A percentile compares a stretch with the other conserved stretches of the same genome.
Conservation (phyloP, 495 filamentous ascomycete genomes). For the Penicillium nucicola region DNA sequence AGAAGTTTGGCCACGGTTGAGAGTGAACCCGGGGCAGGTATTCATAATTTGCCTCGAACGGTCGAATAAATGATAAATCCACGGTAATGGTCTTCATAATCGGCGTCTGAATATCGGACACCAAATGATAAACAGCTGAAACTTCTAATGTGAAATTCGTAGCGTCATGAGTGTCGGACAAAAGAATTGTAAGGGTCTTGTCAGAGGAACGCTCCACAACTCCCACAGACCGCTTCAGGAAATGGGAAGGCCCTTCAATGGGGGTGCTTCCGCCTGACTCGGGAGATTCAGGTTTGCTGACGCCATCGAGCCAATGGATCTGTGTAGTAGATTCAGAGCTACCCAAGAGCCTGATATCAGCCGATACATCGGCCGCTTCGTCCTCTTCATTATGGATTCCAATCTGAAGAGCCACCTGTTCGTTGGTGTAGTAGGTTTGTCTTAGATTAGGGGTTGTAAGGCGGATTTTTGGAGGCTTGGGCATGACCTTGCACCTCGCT, state of each 20-base stretch:
- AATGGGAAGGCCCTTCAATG: conserved; percentile 31
- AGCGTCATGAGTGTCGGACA: conserved; percentile 44
- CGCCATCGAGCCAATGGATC: conserved; percentile 44
- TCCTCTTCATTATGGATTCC: conserved; percentile 81
- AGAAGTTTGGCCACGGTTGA: conserved; percentile 82
- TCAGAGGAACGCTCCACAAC: conserved; percentile 48
- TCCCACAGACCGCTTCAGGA: conserved; percentile 34
- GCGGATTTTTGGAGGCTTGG: conserved; percentile 89
- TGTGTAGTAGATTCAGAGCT: conserved; percentile 49
- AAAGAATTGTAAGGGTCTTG: conserved; percentile 28
- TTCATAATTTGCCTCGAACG: conserved; percentile 87
- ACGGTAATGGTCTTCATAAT: conserved; percentile 68
- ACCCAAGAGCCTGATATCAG: conserved; percentile 67
- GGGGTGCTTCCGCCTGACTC: conserved; percentile 26
- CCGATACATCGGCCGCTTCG: conserved; percentile 64
- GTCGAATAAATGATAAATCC: conserved; percentile 68
- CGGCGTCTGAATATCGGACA: conserved; percentile 78
- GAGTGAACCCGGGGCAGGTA: conserved; percentile 73
- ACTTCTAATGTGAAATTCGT: conserved; percentile 68
- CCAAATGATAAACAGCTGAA: conserved; percentile 69
- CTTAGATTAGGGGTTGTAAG: conserved; percentile 58
- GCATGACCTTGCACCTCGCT: conserved; percentile 62
- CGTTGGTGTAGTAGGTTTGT: conserved; percentile 79
- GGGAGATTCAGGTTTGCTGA: conserved; percentile 9
- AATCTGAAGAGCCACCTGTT: conserved; percentile 64